phyloP scores from a whole-genome alignment of 2,329 filamentous ascomycete genomes.

The Chrysosporium queenslandicum region DNA sequence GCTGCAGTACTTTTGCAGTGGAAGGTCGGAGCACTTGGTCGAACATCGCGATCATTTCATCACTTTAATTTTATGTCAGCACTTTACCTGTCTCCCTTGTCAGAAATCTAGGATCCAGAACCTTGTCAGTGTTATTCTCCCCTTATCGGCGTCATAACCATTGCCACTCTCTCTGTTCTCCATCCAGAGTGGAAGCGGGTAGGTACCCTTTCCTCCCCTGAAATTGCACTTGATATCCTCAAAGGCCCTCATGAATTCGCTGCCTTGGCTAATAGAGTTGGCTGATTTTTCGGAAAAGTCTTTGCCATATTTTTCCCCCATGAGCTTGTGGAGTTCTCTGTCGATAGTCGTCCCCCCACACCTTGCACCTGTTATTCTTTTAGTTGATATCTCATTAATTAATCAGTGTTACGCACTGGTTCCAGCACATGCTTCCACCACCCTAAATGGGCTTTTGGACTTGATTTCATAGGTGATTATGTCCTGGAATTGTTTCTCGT shows the following conservation, averaged over 20 bases:
- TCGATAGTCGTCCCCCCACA: slow-evolving; percentile 25
- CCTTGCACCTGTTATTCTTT: slow-evolving; percentile 18
- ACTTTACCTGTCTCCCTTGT: background rate
- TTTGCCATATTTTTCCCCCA: slow-evolving; percentile 20
- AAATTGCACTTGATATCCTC: slow-evolving; percentile 23
- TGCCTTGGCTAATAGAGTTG: slow-evolving; percentile 19
- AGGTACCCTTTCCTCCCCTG: background rate
- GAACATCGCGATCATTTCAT: slow-evolving; percentile 13
- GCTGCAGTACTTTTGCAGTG: background rate
- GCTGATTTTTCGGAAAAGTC: slow-evolving; percentile 18
- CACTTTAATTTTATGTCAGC: background rate
- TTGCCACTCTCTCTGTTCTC: slow-evolving; percentile 3
- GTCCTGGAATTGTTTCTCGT: slow-evolving; percentile 11
- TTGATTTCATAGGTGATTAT: slow-evolving; percentile 11
- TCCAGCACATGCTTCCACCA: slow-evolving; percentile 11
- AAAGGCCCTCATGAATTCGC: slow-evolving; percentile 24
- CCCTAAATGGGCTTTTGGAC: background rate
- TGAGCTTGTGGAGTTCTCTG: slow-evolving; percentile 20
- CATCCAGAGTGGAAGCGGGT: slow-evolving; percentile 7
- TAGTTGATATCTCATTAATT: background rate
- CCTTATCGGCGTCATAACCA: background rate
- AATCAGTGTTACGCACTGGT: slow-evolving; percentile 1
- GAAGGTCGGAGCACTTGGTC: slow-evolving; percentile 9
- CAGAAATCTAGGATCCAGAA: background rate
- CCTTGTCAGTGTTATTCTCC: slow-evolving; percentile 9